phyloP scores from a whole-genome alignment of 768 basidiomycete species.

The Coprinellus aureogranulatus region DNA sequence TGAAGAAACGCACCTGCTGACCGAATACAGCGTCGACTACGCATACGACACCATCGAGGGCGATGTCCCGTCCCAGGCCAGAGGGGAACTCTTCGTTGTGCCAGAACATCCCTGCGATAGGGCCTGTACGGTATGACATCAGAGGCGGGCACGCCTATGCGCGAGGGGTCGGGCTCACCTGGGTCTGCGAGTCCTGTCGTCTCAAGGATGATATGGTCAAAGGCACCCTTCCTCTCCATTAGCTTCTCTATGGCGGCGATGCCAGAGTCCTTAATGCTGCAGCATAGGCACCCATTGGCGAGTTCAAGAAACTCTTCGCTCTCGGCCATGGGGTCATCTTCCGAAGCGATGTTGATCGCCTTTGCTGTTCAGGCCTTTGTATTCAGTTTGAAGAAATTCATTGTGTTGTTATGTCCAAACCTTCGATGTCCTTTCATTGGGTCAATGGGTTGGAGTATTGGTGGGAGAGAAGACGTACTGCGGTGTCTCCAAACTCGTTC shows the following conservation, averaged over 20 bases:
- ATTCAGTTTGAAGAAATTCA: slow-evolving; percentile 1
- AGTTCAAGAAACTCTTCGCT: slow-evolving; percentile 87
- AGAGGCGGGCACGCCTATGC: background rate
- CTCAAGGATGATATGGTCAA: slow-evolving; percentile 95
- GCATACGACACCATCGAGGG: slow-evolving; percentile 86
- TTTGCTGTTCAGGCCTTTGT: slow-evolving; percentile 52
- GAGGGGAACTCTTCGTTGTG: slow-evolving; percentile 76
- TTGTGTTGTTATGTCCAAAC: slow-evolving; percentile 37
- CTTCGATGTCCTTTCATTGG: slow-evolving; percentile 80
- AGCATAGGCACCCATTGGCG: slow-evolving; percentile 97
- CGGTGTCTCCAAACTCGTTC: slow-evolving; percentile 97
- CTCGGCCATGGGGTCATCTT: slow-evolving; percentile 58
- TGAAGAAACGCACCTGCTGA: slow-evolving; percentile 28
- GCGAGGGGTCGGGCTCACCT: slow-evolving; percentile 40
- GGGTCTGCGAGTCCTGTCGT: slow-evolving; percentile 97
- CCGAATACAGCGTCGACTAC: slow-evolving; percentile 91
- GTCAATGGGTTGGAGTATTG: slow-evolving; percentile 1
- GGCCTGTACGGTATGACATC: slow-evolving; percentile 42
- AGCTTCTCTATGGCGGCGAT: slow-evolving; percentile 91
- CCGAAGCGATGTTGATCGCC: slow-evolving; percentile 77
- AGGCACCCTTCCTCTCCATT: slow-evolving; percentile 80
- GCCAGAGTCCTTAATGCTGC: slow-evolving; percentile 93
- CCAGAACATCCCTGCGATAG: slow-evolving; percentile 86
- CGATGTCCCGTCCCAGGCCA: slow-evolving; percentile 67
- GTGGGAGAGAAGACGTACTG: slow-evolving; percentile 48